Conservation (phyloP, 306 rosid genomes). For the Sphenostylis stenocarpa region DNA sequence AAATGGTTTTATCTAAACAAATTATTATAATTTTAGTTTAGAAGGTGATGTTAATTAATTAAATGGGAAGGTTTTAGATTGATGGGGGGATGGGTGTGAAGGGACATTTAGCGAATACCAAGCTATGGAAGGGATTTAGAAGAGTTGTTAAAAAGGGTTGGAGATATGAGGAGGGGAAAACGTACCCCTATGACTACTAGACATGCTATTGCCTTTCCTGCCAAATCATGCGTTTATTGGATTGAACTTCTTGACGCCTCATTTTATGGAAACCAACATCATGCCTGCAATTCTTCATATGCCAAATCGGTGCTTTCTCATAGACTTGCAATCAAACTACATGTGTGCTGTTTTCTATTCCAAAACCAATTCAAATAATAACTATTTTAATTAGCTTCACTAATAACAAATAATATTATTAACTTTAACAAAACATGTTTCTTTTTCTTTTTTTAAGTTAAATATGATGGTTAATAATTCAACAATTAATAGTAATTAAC, state of each 20-base stretch:
- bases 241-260: constrained; percentile 28
- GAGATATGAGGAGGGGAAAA: constrained; percentile 38
- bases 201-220: constrained; percentile 52
- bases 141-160: constrained; percentile 40
- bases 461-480: too few relatives aligned
- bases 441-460: too few relatives aligned
- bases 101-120: constrained; percentile 29
- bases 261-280: constrained; percentile 37
- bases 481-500: too few relatives aligned
- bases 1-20: too few relatives aligned
- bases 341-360: constrained; percentile 2
- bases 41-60: too few relatives aligned
- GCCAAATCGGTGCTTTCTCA: constrained; percentile 41
- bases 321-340: constrained; percentile 12
- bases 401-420: not conserved
- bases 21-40: too few relatives aligned
- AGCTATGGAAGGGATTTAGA: constrained; percentile 33
- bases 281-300: constrained; percentile 34
- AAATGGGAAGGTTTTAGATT: too few relatives aligned
- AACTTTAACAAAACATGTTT: constrained; percentile 1
- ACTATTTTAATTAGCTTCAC: constrained; percentile 5
- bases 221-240: constrained; percentile 43
- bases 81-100: not conserved
- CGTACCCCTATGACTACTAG: constrained; percentile 43
- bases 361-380: constrained; percentile 25